Conservation (phyloP, 2,329 filamentous ascomycete species). For the Diaporthe humulicola region DNA sequence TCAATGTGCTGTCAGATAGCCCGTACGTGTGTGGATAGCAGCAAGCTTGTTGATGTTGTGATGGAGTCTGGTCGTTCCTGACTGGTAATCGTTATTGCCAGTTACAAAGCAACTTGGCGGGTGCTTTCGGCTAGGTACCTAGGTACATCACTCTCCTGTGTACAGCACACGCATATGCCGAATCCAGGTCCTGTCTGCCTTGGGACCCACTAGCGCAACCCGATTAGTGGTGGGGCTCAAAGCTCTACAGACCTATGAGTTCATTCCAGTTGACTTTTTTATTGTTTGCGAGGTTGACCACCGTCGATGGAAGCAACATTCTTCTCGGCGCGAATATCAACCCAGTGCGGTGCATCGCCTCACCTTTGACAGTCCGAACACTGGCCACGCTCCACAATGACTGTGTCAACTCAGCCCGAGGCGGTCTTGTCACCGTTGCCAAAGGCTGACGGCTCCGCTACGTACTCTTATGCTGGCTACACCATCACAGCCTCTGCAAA, state of each 20-base stretch:
- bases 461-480: conserved; percentile 81
- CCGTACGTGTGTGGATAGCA: not conserved
- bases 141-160: not conserved
- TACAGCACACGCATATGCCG: not conserved
- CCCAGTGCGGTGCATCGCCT: conserved; percentile 32
- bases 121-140: not conserved
- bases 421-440: conserved; percentile 71
- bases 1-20: not conserved
- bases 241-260: conserved; percentile 37
- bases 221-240: conserved; percentile 29
- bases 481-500: conserved; percentile 89
- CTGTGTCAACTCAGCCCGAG: conserved; percentile 60
- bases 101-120: conserved; percentile 18
- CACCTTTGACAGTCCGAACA: conserved; percentile 7
- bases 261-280: conserved; percentile 28
- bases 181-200: not conserved
- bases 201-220: conserved; percentile 16
- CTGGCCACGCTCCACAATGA: conserved; percentile 49
- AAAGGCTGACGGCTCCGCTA: conserved; percentile 84
- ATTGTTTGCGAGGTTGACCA: conserved; percentile 2
- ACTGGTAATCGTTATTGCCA: not conserved
- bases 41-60: conserved; percentile 7
- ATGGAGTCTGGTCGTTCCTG: not conserved
- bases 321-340: conserved; percentile 23
- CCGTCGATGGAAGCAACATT: conserved; percentile 1